Base-by-base conservation (phyloP, 352 stramenopile genomes). In the Globisporangium camurandrum region DNA sequence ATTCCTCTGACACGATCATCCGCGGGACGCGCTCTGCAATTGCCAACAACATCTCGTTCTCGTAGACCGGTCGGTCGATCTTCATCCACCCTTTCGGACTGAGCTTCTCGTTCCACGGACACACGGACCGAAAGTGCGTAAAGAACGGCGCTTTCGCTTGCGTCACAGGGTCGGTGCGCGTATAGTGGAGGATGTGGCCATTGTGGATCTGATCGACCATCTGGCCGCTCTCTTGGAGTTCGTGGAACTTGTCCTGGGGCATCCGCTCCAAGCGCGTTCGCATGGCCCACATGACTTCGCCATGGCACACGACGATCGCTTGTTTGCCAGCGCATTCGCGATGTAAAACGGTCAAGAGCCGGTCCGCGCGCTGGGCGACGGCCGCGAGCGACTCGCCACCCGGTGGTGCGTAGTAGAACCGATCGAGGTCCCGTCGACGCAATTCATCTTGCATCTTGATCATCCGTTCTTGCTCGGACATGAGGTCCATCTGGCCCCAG, bases 181-280 rank as follows among this genome's bases (percentile, higher is more conserved):
- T 93, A 67, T 93, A 95, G 57, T 93, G 83, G 47, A 95, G 59
- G 45, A 95, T 86, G 50, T 93, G 81, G 4, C 82, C 85, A 54
- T 95, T 95, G 62, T 95, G 79, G 39, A 95, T 87, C 67, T 93
- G 85, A 45, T 95, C 85, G 20, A 92, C 81, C 79, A 90, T 90
- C 46, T 84, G 75, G 0, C 79, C 79, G 0, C 75, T 89, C 44
- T 91, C 73, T 46, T 93, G 81, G 5, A 95, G 60, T 56, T 95
- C 84, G 30, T 83, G 81, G 49, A 92, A 95, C 28, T 73, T 91
- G 57, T 93, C 83, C 47, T 94, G 83, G 14, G 75, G 87, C 82
- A 95, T 93, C 27, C 82, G 75, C 62, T 95, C 84, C 16, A 95
- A 69, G 1, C 84, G 71, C 39, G 83, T 91, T 36, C 84, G 83